phyloP scores from a whole-genome alignment of 1,139 yeast species.

The Geotrichum restrictum region DNA sequence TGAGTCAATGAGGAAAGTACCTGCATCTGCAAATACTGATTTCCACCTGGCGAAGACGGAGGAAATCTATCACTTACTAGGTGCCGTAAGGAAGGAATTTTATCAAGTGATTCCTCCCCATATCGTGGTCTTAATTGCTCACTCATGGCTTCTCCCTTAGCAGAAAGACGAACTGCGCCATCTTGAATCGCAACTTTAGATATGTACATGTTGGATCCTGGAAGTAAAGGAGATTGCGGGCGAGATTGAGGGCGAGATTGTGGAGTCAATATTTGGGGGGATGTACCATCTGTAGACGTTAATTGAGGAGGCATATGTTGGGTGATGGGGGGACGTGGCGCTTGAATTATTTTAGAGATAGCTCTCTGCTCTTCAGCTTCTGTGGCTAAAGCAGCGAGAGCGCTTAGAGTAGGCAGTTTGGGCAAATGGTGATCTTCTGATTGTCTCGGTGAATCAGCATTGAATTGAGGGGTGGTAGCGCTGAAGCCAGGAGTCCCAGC shows the following conservation, averaged over 20 bases:
- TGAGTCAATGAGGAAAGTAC: slow-evolving; percentile 5
- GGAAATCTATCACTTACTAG: neutral
- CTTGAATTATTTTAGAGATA: neutral
- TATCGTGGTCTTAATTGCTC: slow-evolving; percentile 38
- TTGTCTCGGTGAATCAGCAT: slow-evolving; percentile 12
- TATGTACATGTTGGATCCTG: neutral
- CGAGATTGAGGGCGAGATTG: slow-evolving; percentile 32
- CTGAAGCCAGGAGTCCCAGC: slow-evolving; percentile 12
- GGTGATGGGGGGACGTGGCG: slow-evolving; percentile 18
- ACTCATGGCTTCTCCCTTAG: slow-evolving; percentile 30
- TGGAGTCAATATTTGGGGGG: slow-evolving; percentile 31
- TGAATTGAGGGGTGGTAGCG: slow-evolving; percentile 18
- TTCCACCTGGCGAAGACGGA: neutral
- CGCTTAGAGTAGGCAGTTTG: slow-evolving; percentile 18
- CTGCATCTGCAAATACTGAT: neutral
- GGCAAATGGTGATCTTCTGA: slow-evolving; percentile 12
- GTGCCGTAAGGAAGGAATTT: slow-evolving; percentile 34
- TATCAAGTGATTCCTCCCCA: slow-evolving; percentile 34
- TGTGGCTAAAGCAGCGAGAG: slow-evolving; percentile 21
- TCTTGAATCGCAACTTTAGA: neutral
- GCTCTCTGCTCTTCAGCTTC: slow-evolving; percentile 14
- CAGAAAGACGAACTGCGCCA: slow-evolving; percentile 9
- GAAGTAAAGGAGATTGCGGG: slow-evolving; percentile 5
- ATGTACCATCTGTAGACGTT: neutral
- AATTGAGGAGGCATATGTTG: slow-evolving; percentile 1